Base-by-base conservation (phyloP, 306 rosid species). In the Cicer judaicum region DNA sequence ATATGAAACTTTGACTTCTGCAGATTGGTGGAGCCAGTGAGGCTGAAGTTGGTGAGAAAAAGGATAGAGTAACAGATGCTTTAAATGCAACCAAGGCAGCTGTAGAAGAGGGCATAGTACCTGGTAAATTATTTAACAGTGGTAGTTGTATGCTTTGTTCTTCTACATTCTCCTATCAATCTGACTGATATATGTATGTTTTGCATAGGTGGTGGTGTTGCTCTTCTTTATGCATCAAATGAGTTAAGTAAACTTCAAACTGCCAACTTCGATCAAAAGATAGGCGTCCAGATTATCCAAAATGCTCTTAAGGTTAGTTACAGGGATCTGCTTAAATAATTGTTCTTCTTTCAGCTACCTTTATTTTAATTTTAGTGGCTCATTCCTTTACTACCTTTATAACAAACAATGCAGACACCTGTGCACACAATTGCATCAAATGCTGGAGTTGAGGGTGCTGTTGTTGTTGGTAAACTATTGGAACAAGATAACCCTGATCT, bases 11-110 rank as follows among this genome's bases (percentile, higher is more conserved):
- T 19, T 19, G 4, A 18, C 34, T 61, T 29, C 40, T 73, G 43
- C 79, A 93, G 97, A 93, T 93, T 85, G 98, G 98, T 81, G 98
- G 98, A 82, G 98, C 98, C 39, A 93, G 98, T 82, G 98, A 93
- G 83, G 84, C 91, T 16, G 98, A 93, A 87, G 98, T 93, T 40
- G 60, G 97, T 44, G 98, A 93, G 87, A 93, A 91, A 82, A 93
- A 93, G 86, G 98, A 93, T 70, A 93, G 98, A 79, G 98, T 93
- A 64, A 93, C 93, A 1, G 98, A 93, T 81, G 98, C 98, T 79
- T 83, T 93, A 44, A 93, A 93, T 84, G 98, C 97, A 68, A 93
- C 98, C 44, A 93, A 91, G 85, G 98, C 98, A 15, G 98, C 98
- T 4, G 98, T 93, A 24, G 98, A 93, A 77, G 98, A 93, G 84